phyloP scores from a whole-genome alignment of 805 yeast genomes.

The Myxozyma mucilagina region DNA sequence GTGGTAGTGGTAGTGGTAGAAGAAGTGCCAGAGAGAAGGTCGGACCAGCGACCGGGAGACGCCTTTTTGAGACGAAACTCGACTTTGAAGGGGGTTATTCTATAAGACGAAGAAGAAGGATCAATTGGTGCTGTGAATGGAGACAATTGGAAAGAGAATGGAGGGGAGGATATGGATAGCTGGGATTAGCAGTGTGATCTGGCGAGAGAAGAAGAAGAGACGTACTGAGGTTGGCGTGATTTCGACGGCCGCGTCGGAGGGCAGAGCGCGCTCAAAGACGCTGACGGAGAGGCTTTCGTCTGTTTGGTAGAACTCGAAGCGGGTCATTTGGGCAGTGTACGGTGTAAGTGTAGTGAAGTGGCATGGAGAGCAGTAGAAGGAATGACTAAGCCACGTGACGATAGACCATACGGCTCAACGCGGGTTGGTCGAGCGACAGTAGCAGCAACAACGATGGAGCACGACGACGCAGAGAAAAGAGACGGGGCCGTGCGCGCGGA shows the following conservation, averaged over 20 bases:
- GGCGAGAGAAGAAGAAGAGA: background rate
- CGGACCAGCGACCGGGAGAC: constrained; percentile 52
- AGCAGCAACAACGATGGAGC: background rate
- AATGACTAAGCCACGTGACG: no score
- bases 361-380: no score
- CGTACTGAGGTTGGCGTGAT: constrained; percentile 36
- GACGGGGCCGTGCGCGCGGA: background rate
- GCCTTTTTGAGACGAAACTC: constrained; percentile 64
- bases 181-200: no score
- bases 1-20: constrained; percentile 33
- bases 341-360: no score
- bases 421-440: background rate
- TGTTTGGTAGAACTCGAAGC: constrained; percentile 76
- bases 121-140: constrained; percentile 54
- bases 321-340: background rate
- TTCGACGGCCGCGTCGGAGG: constrained; percentile 50
- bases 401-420: no score
- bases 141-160: no score
- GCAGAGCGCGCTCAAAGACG: constrained; percentile 67
- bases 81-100: constrained; percentile 68
- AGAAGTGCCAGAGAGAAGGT: no score
- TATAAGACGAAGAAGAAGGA: constrained; percentile 47
- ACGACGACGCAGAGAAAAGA: background rate
- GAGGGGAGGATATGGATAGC: no score
- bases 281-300: constrained; percentile 58